Evolutionary conservation across 78 protist genomes (phyloP).

Genomic region (Cavenderia fasciculata): DNA sequence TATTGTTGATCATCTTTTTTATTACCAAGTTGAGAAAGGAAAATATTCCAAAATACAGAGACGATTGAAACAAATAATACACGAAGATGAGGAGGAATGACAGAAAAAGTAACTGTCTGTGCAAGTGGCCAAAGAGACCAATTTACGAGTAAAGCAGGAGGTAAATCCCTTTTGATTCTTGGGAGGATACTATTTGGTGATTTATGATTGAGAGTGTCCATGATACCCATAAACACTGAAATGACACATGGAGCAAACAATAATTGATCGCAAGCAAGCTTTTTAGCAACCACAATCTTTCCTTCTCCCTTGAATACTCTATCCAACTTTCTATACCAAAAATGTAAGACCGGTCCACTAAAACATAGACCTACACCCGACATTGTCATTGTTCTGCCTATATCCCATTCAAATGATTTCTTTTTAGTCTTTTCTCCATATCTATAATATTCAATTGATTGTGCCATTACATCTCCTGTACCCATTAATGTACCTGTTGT

Average conservation of each 20-base stretch:
- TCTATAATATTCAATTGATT: slow-evolving; percentile 6
- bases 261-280: slow-evolving; percentile 42
- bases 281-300: neutral
- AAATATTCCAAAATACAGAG: slow-evolving; percentile 72
- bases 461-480: slow-evolving; percentile 64
- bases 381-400: slow-evolving; percentile 31
- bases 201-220: slow-evolving; percentile 9
- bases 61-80: slow-evolving; percentile 43
- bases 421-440: neutral
- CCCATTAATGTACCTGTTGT: slow-evolving; percentile 58
- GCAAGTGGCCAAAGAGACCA: slow-evolving; percentile 68
- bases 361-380: slow-evolving; percentile 20
- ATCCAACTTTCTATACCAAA: slow-evolving; percentile 56
- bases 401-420: slow-evolving; percentile 12
- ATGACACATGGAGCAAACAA: slow-evolving; percentile 60
- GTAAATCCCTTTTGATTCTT: slow-evolving; percentile 15
- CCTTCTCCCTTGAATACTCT: slow-evolving; percentile 3
- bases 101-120: slow-evolving; percentile 18
- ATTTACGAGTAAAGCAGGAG: slow-evolving; percentile 15
- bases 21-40: slow-evolving; percentile 37
- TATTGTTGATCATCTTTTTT: no score
- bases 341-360: slow-evolving; percentile 51
- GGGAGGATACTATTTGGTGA: neutral
- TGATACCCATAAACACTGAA: slow-evolving; percentile 27
- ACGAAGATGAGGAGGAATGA: slow-evolving; percentile 40